Conservation (phyloP, 495 filamentous ascomycete genomes). For the Podospora pseudopauciseta region DNA sequence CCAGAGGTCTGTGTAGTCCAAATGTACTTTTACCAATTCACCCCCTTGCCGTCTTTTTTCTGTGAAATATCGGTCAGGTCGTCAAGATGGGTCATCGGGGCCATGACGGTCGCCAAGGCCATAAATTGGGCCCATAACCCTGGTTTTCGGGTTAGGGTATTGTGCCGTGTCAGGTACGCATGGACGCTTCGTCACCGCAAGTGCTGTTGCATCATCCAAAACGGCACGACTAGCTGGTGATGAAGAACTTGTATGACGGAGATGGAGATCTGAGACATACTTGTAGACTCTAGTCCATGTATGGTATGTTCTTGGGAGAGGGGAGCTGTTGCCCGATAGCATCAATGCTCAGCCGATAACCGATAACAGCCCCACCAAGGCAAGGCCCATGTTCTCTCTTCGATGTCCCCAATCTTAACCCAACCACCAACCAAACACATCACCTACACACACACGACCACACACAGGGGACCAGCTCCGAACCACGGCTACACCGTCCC, state of each 20-base stretch:
- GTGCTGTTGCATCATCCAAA: neutral
- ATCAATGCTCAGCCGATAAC: neutral
- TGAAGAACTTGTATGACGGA: neutral
- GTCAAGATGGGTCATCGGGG: too few relatives aligned
- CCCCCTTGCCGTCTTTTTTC: neutral
- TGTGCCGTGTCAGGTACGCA: neutral
- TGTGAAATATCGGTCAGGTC: neutral
- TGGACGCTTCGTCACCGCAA: neutral
- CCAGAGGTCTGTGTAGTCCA: neutral
- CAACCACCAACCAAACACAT: conserved; percentile 16
- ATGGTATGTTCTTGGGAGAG: neutral
- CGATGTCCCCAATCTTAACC: conserved; percentile 19
- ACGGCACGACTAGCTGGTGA: neutral
- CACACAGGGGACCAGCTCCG: neutral
- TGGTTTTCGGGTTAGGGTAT: neutral
- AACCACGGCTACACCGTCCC: conserved; percentile 1
- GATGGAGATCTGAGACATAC: conserved; percentile 1
- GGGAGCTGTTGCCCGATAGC: neutral
- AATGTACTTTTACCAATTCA: neutral
- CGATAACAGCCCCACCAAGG: conserved; percentile 8
- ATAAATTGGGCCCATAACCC: neutral
- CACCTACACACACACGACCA: neutral
- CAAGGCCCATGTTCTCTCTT: neutral
- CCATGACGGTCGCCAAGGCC: neutral
- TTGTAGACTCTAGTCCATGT: neutral